phyloP scores from a whole-genome alignment of 2,329 filamentous ascomycete species.

The Fusarium sp. region DNA sequence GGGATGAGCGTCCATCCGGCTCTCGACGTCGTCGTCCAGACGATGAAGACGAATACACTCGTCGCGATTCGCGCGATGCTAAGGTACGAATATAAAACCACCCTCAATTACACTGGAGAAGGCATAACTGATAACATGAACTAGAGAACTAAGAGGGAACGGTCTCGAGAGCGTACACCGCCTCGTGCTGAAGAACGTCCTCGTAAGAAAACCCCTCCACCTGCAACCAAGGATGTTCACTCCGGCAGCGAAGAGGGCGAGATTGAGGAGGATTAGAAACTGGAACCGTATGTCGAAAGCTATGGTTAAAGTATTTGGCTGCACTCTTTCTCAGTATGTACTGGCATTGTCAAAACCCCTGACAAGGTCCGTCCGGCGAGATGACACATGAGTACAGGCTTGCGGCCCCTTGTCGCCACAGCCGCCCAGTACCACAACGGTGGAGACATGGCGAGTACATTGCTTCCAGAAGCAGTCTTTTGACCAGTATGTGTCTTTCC shows the following conservation, averaged over 20 bases:
- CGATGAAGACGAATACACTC: slow-evolving; percentile 76
- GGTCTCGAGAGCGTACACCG: slow-evolving; percentile 69
- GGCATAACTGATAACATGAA: slow-evolving; percentile 41
- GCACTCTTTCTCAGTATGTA: slow-evolving; percentile 41
- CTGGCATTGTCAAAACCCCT: slow-evolving; percentile 40
- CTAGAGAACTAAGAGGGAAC: slow-evolving; percentile 68
- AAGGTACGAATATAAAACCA: slow-evolving; percentile 62
- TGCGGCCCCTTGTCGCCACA: slow-evolving; percentile 33
- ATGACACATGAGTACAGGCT: slow-evolving; percentile 45
- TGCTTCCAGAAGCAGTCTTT: slow-evolving; percentile 24
- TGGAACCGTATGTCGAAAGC: slow-evolving; percentile 1
- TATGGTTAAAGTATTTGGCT: slow-evolving; percentile 12
- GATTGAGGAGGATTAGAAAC: slow-evolving; percentile 81
- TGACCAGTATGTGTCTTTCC: slow-evolving; percentile 40
- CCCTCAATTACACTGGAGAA: neutral
- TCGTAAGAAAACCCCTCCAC: slow-evolving; percentile 66
- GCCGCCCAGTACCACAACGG: slow-evolving; percentile 28
- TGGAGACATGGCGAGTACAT: slow-evolving; percentile 32
- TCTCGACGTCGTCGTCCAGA: slow-evolving; percentile 82
- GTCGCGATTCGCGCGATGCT: slow-evolving; percentile 71
- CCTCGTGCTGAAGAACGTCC: slow-evolving; percentile 62
- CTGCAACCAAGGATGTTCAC: slow-evolving; percentile 61
- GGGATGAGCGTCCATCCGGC: slow-evolving; percentile 73
- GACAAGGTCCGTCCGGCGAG: slow-evolving; percentile 39
- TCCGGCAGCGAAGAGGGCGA: slow-evolving; percentile 95